Conservation (phyloP, 2,329 filamentous ascomycete species). For the Thermothelomyces thermophilus region DNA sequence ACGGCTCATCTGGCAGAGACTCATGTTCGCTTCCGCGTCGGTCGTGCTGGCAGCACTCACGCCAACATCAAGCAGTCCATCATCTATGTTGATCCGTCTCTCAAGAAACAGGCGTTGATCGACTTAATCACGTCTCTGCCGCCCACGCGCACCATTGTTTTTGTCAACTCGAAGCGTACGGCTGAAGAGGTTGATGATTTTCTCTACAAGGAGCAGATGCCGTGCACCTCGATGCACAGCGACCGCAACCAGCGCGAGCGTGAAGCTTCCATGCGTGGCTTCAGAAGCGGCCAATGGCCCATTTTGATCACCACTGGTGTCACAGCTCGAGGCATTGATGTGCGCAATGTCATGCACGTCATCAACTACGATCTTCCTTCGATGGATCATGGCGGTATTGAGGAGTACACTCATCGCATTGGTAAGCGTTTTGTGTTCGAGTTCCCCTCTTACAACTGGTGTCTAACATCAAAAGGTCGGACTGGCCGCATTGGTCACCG, state of each 20-base stretch:
- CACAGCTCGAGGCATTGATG: slow-evolving; percentile 80
- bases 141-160: slow-evolving; percentile 77
- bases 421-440: slow-evolving; percentile 45
- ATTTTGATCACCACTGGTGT: slow-evolving; percentile 84
- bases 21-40: slow-evolving; percentile 76
- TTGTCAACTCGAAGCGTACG: slow-evolving; percentile 73
- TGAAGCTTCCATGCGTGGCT: slow-evolving; percentile 83
- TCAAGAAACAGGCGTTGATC: slow-evolving; percentile 65
- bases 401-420: slow-evolving; percentile 91
- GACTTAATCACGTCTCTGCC: slow-evolving; percentile 65
- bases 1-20: slow-evolving; percentile 66
- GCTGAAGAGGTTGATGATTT: slow-evolving; percentile 86
- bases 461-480: slow-evolving; percentile 52
- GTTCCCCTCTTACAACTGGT: not conserved
- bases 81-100: slow-evolving; percentile 55
- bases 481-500: slow-evolving; percentile 88
- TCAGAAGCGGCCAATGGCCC: slow-evolving; percentile 66
- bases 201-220: slow-evolving; percentile 71
- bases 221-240: slow-evolving; percentile 80
- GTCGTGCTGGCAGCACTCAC: slow-evolving; percentile 77
- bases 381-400: slow-evolving; percentile 71
- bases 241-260: slow-evolving; percentile 86
- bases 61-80: slow-evolving; percentile 76
- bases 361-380: slow-evolving; percentile 89
- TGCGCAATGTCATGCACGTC: slow-evolving; percentile 80